A percentile compares a stretch with the other conserved stretches of the same genome.
These are phyloP conservation scores for Rhodomyrtus psidioides DNA, from an alignment of 441 rosid species.

Conservation along the genomic window DNA sequence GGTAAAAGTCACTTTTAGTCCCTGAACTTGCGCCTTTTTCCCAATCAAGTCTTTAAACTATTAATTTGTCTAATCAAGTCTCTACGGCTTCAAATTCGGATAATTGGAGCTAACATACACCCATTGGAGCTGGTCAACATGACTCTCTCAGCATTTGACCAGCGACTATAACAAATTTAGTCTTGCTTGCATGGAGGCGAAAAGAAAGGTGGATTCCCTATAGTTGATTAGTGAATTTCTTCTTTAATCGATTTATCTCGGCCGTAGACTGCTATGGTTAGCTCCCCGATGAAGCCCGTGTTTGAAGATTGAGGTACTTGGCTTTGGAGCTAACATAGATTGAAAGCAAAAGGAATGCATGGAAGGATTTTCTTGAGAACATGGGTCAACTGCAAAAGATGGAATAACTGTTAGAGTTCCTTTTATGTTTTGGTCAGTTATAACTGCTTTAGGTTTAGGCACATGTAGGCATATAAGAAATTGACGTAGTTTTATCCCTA, in stretches of 20 bases:
- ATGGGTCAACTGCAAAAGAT: too few relatives aligned
- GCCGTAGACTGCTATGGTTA: neutral
- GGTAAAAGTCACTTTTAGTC: neutral
- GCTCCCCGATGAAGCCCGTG: neutral
- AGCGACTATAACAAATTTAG: too few relatives aligned
- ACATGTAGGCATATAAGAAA: neutral
- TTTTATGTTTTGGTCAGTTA: too few relatives aligned
- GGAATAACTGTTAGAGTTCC: too few relatives aligned
- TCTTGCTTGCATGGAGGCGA: too few relatives aligned
- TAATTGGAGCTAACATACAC: neutral
- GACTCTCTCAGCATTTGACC: neutral
- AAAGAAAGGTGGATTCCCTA: too few relatives aligned
- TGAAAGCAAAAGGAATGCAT: too few relatives aligned
- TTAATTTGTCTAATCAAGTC: neutral
- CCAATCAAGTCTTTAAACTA: neutral
- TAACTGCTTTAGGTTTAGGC: neutral
- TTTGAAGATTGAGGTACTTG: neutral
- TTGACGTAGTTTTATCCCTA: neutral
- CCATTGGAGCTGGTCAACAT: neutral
- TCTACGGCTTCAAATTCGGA: neutral
- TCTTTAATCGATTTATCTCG: neutral
- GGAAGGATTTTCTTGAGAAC: too few relatives aligned
- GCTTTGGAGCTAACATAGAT: too few relatives aligned
- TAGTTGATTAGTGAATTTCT: neutral
- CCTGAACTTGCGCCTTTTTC: neutral